Evolutionary conservation across 1,284 basidiomycete species (phyloP), one percentile per base, ranked within the genome.

Genomic region (Lentinula novae-zelandiae): DNA sequence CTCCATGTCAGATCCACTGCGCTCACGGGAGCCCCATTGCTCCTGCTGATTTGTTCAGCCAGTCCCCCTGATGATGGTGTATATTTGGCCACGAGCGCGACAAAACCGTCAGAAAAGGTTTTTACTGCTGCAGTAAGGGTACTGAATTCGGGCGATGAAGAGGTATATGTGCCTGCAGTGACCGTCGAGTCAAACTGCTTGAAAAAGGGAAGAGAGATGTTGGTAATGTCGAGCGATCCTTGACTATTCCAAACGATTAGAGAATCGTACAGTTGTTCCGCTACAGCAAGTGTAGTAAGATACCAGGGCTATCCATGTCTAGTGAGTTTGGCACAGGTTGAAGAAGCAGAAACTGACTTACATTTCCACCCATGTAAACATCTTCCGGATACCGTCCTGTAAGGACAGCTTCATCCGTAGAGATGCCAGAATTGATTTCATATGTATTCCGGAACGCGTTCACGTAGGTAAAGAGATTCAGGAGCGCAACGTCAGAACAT

Each of bases 231-330:
- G 49, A 89, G 65, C 3, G 72, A 76, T 12, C 77, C 78, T 66
- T 80, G 76, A 0, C 69, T 67, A 31, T 81, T 75, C 86, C 87
- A 89, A 33, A 84, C 82, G 54, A 76, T 77, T 48, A 88, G 73
- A 0, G 88, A 79, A 48, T 86, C 81, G 62, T 89, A 89, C 61
- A 89, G 78, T 69, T 88, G 87, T 64, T 90, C 86, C 1, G 87
- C 84, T 3, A 83, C 85, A 4, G 85, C 86, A 49, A 82, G 75
- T 0, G 87, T 87, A 10, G 84, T 76, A 20, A 89, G 73, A 66
- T 88, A 89, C 87, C 87, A 90, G 0, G 87, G 86, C 86, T 87
- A 60, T 38, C 36, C 12, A 27, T 27, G 27, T 27, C 22, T 38
- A 39, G 40, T 33, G 13, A 38, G 39, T 42, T 46, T 63, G 50